A percentile compares a stretch with the other conserved stretches of the same genome.
These are phyloP conservation scores for Ceratobasidium sp. DNA, from an alignment of 1,284 basidiomycete genomes.

Conservation along the genomic window DNA sequence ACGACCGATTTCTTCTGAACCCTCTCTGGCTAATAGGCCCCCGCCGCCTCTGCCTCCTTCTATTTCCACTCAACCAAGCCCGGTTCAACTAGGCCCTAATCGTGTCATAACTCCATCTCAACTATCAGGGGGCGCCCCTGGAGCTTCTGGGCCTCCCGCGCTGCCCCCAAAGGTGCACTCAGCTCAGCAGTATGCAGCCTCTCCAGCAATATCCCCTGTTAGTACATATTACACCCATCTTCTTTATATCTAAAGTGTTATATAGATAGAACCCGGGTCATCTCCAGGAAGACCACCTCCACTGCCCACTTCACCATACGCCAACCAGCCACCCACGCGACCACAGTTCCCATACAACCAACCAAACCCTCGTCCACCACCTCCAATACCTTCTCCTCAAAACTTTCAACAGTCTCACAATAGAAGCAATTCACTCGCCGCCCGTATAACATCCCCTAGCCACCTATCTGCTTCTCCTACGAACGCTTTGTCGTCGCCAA, in stretches of 20 bases:
- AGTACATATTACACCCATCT: neutral
- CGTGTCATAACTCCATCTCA: slow-evolving; percentile 20
- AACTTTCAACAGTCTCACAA: slow-evolving; percentile 27
- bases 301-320: slow-evolving; percentile 25
- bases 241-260: neutral
- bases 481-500: neutral
- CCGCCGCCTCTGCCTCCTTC: slow-evolving; percentile 54
- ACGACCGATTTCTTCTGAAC: slow-evolving; percentile 36
- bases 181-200: neutral
- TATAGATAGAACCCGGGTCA: neutral
- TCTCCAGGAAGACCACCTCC: slow-evolving; percentile 16
- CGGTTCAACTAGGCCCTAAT: slow-evolving; percentile 9
- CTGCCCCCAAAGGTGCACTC: slow-evolving; percentile 42
- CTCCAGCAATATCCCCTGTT: slow-evolving; percentile 7
- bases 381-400: slow-evolving; percentile 45
- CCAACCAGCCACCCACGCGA: slow-evolving; percentile 26
- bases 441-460: slow-evolving; percentile 11
- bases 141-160: slow-evolving; percentile 30
- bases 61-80: slow-evolving; percentile 48
- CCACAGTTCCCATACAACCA: slow-evolving; percentile 30
- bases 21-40: slow-evolving; percentile 53
- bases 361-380: slow-evolving; percentile 51
- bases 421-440: slow-evolving; percentile 33
- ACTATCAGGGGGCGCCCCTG: slow-evolving; percentile 8
- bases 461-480: slow-evolving; percentile 26